Conservation (phyloP, 129 eudicot genomes). For the Escallonia herrerae region DNA sequence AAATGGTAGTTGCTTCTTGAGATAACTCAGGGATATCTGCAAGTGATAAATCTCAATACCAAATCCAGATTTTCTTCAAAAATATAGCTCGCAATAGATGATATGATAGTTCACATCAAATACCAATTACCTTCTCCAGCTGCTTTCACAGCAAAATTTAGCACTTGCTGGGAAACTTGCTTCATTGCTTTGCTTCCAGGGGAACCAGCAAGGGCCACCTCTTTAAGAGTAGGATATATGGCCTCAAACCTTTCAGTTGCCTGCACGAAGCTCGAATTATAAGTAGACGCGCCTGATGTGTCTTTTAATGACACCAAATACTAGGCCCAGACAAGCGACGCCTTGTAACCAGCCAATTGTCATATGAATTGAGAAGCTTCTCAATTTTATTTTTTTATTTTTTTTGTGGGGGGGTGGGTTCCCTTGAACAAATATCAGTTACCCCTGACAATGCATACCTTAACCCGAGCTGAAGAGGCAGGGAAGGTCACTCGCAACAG, state of each 20-base stretch:
- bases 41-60: constrained; percentile 9
- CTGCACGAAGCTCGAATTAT: constrained; percentile 25
- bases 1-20: constrained; percentile 64
- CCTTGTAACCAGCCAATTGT: too few species aligned
- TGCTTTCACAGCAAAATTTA: constrained; percentile 48
- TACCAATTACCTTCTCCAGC: constrained; percentile 70
- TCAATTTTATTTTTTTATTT: too few species aligned
- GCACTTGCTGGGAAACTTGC: constrained; percentile 78
- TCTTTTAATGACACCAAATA: not conserved
- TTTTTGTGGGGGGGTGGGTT: too few species aligned
- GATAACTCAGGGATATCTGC: constrained; percentile 71
- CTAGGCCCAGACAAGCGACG: too few species aligned
- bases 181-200: constrained; percentile 97
- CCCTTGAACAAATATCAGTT: not conserved
- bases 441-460: constrained; percentile 36
- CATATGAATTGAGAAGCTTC: too few species aligned
- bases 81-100: not conserved
- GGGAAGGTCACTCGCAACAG: constrained; percentile 72
- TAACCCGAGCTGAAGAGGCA: constrained; percentile 72
- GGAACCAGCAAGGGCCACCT: constrained; percentile 93
- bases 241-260: constrained; percentile 98
- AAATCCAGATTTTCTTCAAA: not conserved
- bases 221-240: constrained; percentile 70
- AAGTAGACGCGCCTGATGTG: not conserved
- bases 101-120: not conserved